Percentiles rank a stretch among this genome's conserved stretches.
These are phyloP conservation scores for Deuterostichococcus epilithicus DNA, from an alignment of 139 green algal genomes.

Conservation along the genomic window DNA sequence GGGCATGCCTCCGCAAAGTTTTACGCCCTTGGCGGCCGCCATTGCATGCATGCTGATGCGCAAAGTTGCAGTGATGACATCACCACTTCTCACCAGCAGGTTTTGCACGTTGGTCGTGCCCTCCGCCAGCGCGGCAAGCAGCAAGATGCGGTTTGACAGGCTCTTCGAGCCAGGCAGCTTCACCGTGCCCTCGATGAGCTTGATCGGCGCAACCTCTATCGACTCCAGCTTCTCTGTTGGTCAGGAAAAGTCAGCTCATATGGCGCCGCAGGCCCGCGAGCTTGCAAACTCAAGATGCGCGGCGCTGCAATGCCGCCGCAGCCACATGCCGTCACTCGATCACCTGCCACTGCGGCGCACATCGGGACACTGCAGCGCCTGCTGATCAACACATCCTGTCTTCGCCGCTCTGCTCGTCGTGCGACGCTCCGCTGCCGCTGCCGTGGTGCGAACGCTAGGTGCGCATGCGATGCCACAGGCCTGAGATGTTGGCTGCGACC, in stretches of 20 bases:
- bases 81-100: conserved; percentile 79
- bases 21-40: too few species aligned
- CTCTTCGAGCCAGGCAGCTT: conserved; percentile 95
- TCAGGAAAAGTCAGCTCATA: too few species aligned
- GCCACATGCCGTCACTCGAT: too few species aligned
- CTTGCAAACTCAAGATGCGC: too few species aligned
- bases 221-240: not conserved
- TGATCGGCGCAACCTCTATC: conserved; percentile 36
- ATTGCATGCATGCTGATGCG: not conserved
- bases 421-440: not conserved
- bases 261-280: too few species aligned
- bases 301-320: not conserved
- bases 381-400: not conserved
- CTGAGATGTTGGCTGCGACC: too few species aligned
- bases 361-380: not conserved
- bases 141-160: conserved; percentile 93
- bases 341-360: not conserved
- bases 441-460: not conserved
- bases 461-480: not conserved
- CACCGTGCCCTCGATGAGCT: conserved; percentile 61
- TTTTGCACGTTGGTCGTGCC: conserved; percentile 88
- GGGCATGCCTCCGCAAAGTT: too few species aligned
- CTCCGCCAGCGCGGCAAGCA: conserved; percentile 89
- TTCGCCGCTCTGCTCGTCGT: not conserved
- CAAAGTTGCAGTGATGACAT: conserved; percentile 2